Evolutionary conservation across 164 flowering plant genomes (phyloP).

Genomic region (Vitis rupestris): DNA sequence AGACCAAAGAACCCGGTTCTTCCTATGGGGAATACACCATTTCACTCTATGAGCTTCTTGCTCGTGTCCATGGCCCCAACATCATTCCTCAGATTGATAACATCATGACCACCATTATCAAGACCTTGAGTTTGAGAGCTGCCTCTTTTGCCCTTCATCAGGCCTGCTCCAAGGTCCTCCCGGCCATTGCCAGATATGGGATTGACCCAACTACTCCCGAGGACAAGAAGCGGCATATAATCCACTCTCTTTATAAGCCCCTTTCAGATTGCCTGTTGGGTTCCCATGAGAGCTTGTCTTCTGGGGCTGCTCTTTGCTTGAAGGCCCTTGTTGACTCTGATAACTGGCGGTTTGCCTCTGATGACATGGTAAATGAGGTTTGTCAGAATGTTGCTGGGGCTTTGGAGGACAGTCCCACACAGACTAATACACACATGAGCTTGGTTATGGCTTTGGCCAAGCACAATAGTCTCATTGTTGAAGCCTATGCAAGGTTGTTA

Average conservation of each 20-base stretch:
- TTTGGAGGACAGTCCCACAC: slow-evolving; percentile 69
- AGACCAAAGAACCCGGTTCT: slow-evolving; percentile 59
- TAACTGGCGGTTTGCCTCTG: slow-evolving; percentile 89
- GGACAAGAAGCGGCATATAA: slow-evolving; percentile 62
- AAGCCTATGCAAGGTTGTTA: slow-evolving; percentile 82
- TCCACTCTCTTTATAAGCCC: slow-evolving; percentile 79
- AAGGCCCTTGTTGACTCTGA: slow-evolving; percentile 92
- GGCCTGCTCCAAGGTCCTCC: slow-evolving; percentile 90
- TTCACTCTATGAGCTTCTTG: slow-evolving; percentile 86
- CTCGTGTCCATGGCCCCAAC: slow-evolving; percentile 75
- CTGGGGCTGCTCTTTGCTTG: slow-evolving; percentile 89
- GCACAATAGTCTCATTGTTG: slow-evolving; percentile 61
- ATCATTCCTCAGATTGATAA: slow-evolving; percentile 77
- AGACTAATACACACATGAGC: slow-evolving; percentile 80
- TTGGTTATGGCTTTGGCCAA: slow-evolving; percentile 82
- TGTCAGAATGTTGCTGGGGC: slow-evolving; percentile 80
- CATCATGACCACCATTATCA: slow-evolving; percentile 78
- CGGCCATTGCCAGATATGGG: slow-evolving; percentile 84
- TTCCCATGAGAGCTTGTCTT: slow-evolving; percentile 69
- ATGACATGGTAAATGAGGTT: slow-evolving; percentile 81
- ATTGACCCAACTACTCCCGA: slow-evolving; percentile 77
- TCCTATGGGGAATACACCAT: slow-evolving; percentile 72
- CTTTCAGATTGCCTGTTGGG: slow-evolving; percentile 71
- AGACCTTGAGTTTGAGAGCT: slow-evolving; percentile 75
- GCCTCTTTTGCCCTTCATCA: slow-evolving; percentile 89